Percentiles rank a stretch among this genome's conserved stretches.
phyloP scores from a whole-genome alignment of 306 rosid genomes.

The Pterocarpus macrocarpus region DNA sequence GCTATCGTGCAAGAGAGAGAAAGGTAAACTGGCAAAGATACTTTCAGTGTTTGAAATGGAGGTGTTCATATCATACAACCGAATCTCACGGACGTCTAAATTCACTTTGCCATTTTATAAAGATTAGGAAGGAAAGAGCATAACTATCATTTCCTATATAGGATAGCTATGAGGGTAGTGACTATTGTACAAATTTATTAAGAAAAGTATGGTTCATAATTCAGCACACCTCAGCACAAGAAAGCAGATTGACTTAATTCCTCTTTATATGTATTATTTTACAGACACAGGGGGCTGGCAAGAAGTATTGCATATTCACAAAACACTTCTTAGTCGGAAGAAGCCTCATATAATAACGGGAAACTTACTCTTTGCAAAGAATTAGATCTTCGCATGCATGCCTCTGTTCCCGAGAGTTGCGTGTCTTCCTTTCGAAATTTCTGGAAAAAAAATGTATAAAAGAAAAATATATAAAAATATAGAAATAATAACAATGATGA shows the following conservation, averaged over 20 bases:
- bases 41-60: neutral
- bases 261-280: neutral
- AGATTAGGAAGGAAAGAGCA: neutral
- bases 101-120: neutral
- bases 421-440: slow-evolving; percentile 90
- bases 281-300: neutral
- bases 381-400: slow-evolving; percentile 83
- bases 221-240: slow-evolving; percentile 26
- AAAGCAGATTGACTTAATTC: neutral
- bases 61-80: neutral
- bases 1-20: neutral
- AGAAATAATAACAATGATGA: neutral
- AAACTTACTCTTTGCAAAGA: slow-evolving; percentile 91
- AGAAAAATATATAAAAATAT: slow-evolving; percentile 33
- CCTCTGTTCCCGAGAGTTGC: slow-evolving; percentile 93
- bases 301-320: neutral
- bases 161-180: neutral
- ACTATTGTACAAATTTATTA: neutral
- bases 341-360: neutral
- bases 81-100: neutral
- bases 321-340: slow-evolving; percentile 6
- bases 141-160: neutral
- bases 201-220: neutral
- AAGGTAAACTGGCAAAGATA: slow-evolving; percentile 12
- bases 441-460: slow-evolving; percentile 56